Evolutionary conservation across 805 yeast species (phyloP), one percentile per base, ranked within the genome.

Genomic region (Schwanniomyces polymorphus): DNA sequence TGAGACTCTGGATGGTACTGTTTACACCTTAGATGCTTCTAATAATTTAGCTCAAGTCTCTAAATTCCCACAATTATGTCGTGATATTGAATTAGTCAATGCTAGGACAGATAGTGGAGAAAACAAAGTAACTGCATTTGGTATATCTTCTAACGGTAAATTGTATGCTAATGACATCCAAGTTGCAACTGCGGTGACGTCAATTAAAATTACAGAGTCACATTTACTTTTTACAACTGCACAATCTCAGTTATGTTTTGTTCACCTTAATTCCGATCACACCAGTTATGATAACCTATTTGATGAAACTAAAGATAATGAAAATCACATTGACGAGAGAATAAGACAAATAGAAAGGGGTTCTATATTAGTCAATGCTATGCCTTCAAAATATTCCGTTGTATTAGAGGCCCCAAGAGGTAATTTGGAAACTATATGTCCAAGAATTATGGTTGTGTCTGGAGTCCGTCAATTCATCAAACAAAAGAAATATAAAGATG

Each of bases 341-440:
- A 78, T 86, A 12, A 81, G 99, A 57, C 81, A 85, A 48, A 85
- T 94, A 45, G 99, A 94, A 67, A 78, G 97, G 54, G 98, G 99
- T 1, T 90, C 97, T 0, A 57, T 87, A n/a, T 67, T 94, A 41
- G 89, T 92, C 0, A 75, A 91, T 34, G 81, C 82, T 1, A 85
- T 91, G 58, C 97, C 97, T 1, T 81, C 92, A 0, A 86, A 81
- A 46, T 84, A 91, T 47, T 79, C 91, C 0, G 91, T 95, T 16
- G 83, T 89, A 4, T 73, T 94, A 44, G 97, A 94, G 65, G 97
- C 97, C 4, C 96, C 96, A 49, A 80, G 99, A 63, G 99, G 99
- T 51, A 94, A 94, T 59, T 71, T 94, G 55, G 99, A 94, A 65
- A 91, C 98, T 0, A 87, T 94, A 16, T 85, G 82, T 59, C 99